These are phyloP conservation scores for Lathyrus tuberosus DNA, from an alignment of 306 rosid species.

Conservation along the genomic window DNA sequence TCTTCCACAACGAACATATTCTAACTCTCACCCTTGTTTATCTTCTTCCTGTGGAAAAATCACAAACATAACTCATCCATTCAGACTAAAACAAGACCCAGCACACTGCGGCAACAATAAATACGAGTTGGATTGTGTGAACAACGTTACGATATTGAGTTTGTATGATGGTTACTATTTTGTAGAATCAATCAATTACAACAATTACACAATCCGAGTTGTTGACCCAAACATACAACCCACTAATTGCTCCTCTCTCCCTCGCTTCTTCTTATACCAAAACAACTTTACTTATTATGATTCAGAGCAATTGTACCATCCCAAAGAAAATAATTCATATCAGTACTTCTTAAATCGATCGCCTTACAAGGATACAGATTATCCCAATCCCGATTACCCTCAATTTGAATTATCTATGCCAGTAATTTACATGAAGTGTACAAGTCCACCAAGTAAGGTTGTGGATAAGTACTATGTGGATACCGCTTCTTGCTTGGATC, in stretches of 20 bases:
- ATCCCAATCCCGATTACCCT: too few species aligned
- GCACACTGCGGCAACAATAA: not conserved
- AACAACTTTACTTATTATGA: not conserved
- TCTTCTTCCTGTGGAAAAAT: constrained; percentile 41
- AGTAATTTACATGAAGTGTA: not conserved
- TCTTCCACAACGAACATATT: not conserved
- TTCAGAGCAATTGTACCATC: too few species aligned
- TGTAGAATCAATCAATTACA: constrained; percentile 40
- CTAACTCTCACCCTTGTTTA: not conserved
- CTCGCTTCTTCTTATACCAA: not conserved
- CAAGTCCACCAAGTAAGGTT: constrained; percentile 2
- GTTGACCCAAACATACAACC: constrained; percentile 22
- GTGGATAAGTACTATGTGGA: not conserved
- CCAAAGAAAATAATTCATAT: not conserved
- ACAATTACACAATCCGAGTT: constrained; percentile 35
- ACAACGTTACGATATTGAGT: not conserved
- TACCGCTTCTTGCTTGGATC: not conserved
- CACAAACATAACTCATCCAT: constrained; percentile 38
- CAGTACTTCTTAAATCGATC: not conserved
- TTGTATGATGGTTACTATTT: not conserved
- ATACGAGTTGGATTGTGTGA: constrained; percentile 29
- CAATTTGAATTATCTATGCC: not conserved
- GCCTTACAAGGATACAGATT: too few species aligned
- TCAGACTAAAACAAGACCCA: constrained; percentile 25
- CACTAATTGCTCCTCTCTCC: constrained; percentile 29